These are phyloP conservation scores for Marasmius oreades DNA, from an alignment of 1,284 basidiomycete species.

Conservation along the genomic window DNA sequence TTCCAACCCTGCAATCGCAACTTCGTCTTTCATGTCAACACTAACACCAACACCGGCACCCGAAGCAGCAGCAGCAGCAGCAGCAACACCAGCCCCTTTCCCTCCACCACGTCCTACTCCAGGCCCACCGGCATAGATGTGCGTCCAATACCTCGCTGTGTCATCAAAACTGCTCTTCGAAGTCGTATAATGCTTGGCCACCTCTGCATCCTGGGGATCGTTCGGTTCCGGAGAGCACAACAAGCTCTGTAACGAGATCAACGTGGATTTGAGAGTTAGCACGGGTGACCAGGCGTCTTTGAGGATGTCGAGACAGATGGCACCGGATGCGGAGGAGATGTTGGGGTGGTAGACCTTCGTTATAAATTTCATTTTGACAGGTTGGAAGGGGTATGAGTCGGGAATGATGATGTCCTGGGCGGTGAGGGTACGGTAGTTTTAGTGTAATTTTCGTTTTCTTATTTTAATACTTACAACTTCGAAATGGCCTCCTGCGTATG, in stretches of 20 bases:
- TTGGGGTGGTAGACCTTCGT: conserved; percentile 99
- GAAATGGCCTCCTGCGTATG: conserved; percentile 92
- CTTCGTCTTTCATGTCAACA: conserved; percentile 45
- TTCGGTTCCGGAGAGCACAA: conserved; percentile 96
- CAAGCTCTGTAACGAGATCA: conserved; percentile 93
- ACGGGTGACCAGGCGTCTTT: conserved; percentile 94
- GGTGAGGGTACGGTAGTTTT: not conserved
- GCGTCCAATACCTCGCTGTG: conserved; percentile 93
- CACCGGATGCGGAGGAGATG: conserved; percentile 90
- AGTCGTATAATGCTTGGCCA: conserved; percentile 94
- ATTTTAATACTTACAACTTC: conserved; percentile 69
- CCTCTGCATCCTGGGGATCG: conserved; percentile 98
- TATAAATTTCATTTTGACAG: conserved; percentile 98
- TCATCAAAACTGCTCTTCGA: conserved; percentile 86
- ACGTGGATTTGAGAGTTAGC: conserved; percentile 92
- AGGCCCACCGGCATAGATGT: conserved; percentile 81
- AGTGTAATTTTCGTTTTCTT: not conserved
- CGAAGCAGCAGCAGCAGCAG: conserved; percentile 23
- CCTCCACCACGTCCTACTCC: conserved; percentile 32
- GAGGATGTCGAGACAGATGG: conserved; percentile 78
- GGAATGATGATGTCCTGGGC: conserved; percentile 98
- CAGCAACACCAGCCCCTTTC: conserved; percentile 29
- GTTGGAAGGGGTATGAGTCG: conserved; percentile 93
- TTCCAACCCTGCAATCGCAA: conserved; percentile 75
- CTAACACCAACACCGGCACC: conserved; percentile 22